Percentiles rank a stretch among this genome's conserved stretches.
phyloP scores from a whole-genome alignment of 805 yeast genomes.

The Candida chauliodis region DNA sequence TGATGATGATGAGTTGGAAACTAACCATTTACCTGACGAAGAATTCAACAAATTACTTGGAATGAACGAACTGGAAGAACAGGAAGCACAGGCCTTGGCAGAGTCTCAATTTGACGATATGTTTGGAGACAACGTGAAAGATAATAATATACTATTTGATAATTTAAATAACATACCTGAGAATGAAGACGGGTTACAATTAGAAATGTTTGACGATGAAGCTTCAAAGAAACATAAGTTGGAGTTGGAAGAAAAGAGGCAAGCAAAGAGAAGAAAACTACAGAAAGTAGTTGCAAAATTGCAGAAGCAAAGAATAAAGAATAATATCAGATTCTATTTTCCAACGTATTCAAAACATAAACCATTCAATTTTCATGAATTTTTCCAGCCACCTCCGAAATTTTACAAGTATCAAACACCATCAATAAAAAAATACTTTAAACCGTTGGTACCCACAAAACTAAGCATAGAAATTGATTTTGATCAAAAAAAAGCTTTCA shows the following conservation, averaged over 20 bases:
- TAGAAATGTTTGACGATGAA: slow-evolving; percentile 19
- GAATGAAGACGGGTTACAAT: slow-evolving; percentile 23
- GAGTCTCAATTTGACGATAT: slow-evolving; percentile 40
- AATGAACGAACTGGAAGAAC: slow-evolving; percentile 16
- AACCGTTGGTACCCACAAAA: slow-evolving; percentile 57
- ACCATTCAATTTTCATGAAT: slow-evolving; percentile 59
- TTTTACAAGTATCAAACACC: slow-evolving; percentile 54
- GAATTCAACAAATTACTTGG: slow-evolving; percentile 22
- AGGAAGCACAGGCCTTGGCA: slow-evolving; percentile 27
- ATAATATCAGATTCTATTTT: slow-evolving; percentile 46
- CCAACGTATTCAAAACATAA: slow-evolving; percentile 59
- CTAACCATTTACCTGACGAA: slow-evolving; percentile 11
- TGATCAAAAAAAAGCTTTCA: slow-evolving; percentile 57
- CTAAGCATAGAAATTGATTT: slow-evolving; percentile 56
- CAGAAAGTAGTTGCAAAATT: slow-evolving; percentile 22
- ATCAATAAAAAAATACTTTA: slow-evolving; percentile 27
- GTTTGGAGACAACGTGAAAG: slow-evolving; percentile 25
- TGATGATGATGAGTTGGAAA: slow-evolving; percentile 34
- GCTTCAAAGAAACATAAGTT: slow-evolving; percentile 15
- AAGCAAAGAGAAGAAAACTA: slow-evolving; percentile 27
- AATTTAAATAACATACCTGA: slow-evolving; percentile 11
- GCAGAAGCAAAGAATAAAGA: slow-evolving; percentile 23
- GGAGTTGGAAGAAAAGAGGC: slow-evolving; percentile 19
- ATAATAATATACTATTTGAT: slow-evolving; percentile 18
- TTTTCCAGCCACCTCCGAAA: slow-evolving; percentile 62